Evolutionary conservation across 2,329 filamentous ascomycete species (phyloP), one percentile per base, ranked within the genome.

Genomic region (Clarireedia sp.): DNA sequence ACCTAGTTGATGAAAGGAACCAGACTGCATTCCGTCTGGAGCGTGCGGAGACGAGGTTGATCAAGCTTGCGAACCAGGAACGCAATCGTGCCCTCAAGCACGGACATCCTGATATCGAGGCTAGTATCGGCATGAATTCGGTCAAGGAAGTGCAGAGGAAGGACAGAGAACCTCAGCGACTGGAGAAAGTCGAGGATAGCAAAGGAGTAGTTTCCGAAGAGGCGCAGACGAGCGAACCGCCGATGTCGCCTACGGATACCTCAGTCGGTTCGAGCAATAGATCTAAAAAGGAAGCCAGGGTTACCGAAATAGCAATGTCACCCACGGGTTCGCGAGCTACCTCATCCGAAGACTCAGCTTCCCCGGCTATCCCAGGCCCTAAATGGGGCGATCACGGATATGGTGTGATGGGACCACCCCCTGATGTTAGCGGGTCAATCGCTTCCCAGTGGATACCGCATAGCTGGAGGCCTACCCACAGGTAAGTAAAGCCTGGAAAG

Each of bases 1-100:
- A 83, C 1, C 74, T 81, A 59, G 82, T 86, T 16, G 74, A 78
- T 21, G 76, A 83, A 43, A 75, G 84, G 40, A 76, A 85, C 60
- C 73, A 75, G 57, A 75, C 75, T 5, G 79, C 82, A 2, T 75
- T 81, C 70, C 80, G 83, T 63, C 74, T 87, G 1, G 83, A 87
- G 66, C 76, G 66, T 10, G 83, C 83, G 3, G 83, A 87, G 68
- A 81, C 80, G n/a, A 75, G 79, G 58, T 71, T 86, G 9, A 81
- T 86, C 62, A 76, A 75, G 47, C 73, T 76, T 36, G 81, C 80
- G 7, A 83, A 82, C 62, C 74, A 72, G 51, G 76, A 76, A 36
- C 77, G 78, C 41, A 66, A 76, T 37, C 82, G 83, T 69, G 71
- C 73, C 1, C 61, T 75, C 48, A 81, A 81, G 67, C 78, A 78